A percentile compares a stretch with the other conserved stretches of the same genome.
phyloP scores from a whole-genome alignment of 192 early-diverging fungal genomes.

The Gaertneriomyces semiglobifer region DNA sequence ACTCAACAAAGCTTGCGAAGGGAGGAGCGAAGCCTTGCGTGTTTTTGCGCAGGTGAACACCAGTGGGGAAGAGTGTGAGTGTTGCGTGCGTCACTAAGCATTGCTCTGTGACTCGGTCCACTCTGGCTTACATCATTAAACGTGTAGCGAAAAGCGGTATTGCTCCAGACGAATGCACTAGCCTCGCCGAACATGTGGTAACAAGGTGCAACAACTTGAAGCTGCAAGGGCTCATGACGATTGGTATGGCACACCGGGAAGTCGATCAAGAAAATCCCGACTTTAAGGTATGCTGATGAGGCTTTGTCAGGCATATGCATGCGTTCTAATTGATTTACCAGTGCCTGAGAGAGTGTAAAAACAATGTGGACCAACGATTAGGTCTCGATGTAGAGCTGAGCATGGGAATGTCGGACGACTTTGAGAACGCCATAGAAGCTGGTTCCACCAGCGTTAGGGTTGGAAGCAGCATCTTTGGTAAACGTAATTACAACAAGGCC shows the following conservation, averaged over 20 bases:
- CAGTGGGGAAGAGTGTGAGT: conserved; percentile 76
- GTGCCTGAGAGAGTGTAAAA: conserved; percentile 21
- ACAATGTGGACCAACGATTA: conserved; percentile 10
- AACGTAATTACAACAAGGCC: conserved; percentile 29
- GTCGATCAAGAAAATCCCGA: conserved; percentile 63
- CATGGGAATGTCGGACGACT: conserved; percentile 99
- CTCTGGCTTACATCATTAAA: no score
- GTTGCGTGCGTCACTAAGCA: background rate
- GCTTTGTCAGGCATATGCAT: background rate
- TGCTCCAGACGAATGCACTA: conserved; percentile 43
- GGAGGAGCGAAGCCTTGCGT: conserved; percentile 52
- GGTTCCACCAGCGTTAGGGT: conserved; percentile 94
- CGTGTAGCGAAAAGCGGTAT: conserved; percentile 77
- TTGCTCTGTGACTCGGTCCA: no score
- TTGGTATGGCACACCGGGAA: conserved; percentile 64
- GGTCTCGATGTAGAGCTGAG: conserved; percentile 65
- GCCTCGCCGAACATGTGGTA: conserved; percentile 62
- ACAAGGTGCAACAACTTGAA: conserved; percentile 64
- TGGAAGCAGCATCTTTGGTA: conserved; percentile 89
- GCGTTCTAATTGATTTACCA: background rate
- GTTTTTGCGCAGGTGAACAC: conserved; percentile 97
- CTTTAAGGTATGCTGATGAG: conserved; percentile 53
- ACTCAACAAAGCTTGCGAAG: conserved; percentile 72
- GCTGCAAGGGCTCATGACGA: conserved; percentile 91
- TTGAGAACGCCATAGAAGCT: conserved; percentile 72